Evolutionary conservation across 2,329 filamentous ascomycete genomes (phyloP).

Genomic region (Phoma sp.): DNA sequence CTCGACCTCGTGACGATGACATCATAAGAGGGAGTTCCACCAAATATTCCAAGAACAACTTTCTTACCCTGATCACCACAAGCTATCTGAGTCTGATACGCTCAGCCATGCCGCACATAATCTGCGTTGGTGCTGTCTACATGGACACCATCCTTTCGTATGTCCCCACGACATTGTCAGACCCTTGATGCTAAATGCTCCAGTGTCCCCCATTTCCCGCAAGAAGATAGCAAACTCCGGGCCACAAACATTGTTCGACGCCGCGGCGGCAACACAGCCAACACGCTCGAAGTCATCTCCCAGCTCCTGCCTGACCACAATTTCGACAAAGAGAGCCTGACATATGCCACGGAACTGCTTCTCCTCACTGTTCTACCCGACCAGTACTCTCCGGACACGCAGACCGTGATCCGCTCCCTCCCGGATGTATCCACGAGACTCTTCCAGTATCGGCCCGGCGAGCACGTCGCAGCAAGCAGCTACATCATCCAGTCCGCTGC

Average conservation of each 20-base stretch:
- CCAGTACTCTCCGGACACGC: conserved; percentile 57
- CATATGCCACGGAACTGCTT: conserved; percentile 31
- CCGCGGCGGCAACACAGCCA: conserved; percentile 75
- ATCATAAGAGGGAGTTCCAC: conserved; percentile 17
- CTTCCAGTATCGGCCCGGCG: conserved; percentile 51
- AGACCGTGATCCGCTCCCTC: conserved; percentile 63
- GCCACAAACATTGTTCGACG: conserved; percentile 65
- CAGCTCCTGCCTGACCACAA: conserved; percentile 52
- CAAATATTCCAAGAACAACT: background rate
- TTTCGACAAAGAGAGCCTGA: background rate
- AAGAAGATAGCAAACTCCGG: conserved; percentile 75
- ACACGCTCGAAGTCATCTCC: conserved; percentile 72
- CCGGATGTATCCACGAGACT: conserved; percentile 43
- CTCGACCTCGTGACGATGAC: conserved; percentile 7
- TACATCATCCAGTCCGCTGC: conserved; percentile 70
- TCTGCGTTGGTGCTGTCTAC: conserved; percentile 72
- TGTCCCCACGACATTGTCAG: conserved; percentile 35
- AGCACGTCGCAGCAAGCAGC: conserved; percentile 67
- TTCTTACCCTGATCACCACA: too few species aligned
- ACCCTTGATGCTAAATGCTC: background rate
- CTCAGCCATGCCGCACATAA: conserved; percentile 52
- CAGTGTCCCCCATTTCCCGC: conserved; percentile 70
- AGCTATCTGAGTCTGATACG: too few species aligned
- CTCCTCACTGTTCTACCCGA: conserved; percentile 61
- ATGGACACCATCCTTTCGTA: conserved; percentile 73